Conservation (phyloP, 306 rosid species). For the Rosa persica region DNA sequence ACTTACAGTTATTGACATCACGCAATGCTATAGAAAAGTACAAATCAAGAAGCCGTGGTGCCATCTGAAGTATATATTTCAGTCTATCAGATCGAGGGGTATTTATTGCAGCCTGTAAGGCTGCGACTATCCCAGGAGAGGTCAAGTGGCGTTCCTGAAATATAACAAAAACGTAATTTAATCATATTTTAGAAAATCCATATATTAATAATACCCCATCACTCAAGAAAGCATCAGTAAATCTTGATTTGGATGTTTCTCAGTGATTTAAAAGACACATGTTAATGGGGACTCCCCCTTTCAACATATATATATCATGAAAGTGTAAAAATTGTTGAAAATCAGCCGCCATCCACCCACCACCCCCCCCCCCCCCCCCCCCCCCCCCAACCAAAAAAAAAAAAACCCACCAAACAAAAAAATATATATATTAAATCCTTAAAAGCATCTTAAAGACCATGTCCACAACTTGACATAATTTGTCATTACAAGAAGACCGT, state of each 20-base stretch:
- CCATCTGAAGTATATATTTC: slow-evolving; percentile 57
- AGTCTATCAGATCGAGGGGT: slow-evolving; percentile 78
- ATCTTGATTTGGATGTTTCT: not conserved
- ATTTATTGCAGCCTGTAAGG: slow-evolving; percentile 59
- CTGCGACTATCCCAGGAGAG: slow-evolving; percentile 76
- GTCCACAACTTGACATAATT: not conserved
- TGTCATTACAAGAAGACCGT: not conserved
- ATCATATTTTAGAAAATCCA: not conserved
- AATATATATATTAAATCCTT: not conserved
- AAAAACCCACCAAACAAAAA: no score
- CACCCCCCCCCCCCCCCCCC: no score
- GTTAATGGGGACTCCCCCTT: not conserved
- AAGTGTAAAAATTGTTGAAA: no score
- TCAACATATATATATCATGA: not conserved
- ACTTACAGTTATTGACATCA: slow-evolving; percentile 79
- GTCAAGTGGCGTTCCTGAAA: slow-evolving; percentile 95
- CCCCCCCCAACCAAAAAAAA: no score
- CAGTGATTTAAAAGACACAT: not conserved
- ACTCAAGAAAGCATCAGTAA: not conserved
- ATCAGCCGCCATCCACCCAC: no score
- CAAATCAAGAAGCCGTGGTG: slow-evolving; percentile 74
- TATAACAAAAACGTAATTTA: slow-evolving; percentile 23
- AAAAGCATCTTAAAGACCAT: not conserved
- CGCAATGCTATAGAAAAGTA: slow-evolving; percentile 71
- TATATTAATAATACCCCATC: not conserved